These are phyloP conservation scores for Bryoglossum gracile DNA, from an alignment of 495 filamentous ascomycete genomes.

Conservation along the genomic window DNA sequence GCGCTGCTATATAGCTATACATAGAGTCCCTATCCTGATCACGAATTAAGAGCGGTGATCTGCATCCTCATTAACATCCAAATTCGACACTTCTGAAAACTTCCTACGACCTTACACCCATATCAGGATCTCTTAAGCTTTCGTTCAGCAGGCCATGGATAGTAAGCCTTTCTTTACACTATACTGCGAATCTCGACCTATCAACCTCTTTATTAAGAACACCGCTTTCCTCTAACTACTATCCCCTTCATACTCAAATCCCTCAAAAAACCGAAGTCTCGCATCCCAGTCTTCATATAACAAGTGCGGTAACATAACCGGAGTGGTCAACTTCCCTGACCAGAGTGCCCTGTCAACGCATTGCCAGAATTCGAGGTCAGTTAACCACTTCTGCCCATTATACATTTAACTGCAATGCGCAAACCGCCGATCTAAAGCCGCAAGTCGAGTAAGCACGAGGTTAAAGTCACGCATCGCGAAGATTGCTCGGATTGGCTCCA, in stretches of 20 bases:
- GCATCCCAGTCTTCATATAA: neutral
- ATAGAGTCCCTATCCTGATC: neutral
- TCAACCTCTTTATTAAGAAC: slow-evolving; percentile 1
- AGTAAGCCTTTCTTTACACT: slow-evolving; percentile 1
- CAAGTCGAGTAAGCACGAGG: slow-evolving; percentile 9
- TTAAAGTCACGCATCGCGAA: slow-evolving; percentile 8
- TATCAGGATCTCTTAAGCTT: neutral
- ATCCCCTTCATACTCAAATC: neutral
- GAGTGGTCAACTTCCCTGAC: slow-evolving; percentile 1
- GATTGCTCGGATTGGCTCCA: slow-evolving; percentile 2
- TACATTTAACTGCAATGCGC: neutral
- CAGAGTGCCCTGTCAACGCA: slow-evolving; percentile 7
- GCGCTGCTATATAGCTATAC: no score
- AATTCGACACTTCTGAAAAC: neutral
- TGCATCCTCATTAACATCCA: neutral
- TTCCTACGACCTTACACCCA: neutral
- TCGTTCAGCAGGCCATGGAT: neutral
- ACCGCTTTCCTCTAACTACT: neutral
- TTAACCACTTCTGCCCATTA: slow-evolving; percentile 10
- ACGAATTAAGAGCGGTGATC: neutral
- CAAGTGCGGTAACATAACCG: slow-evolving; percentile 1
- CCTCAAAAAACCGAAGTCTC: slow-evolving; percentile 1
- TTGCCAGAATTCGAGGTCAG: slow-evolving; percentile 9
- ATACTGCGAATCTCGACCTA: slow-evolving; percentile 1
- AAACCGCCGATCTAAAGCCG: slow-evolving; percentile 8